These are phyloP conservation scores for Podospora pseudocomata DNA, from an alignment of 495 filamentous ascomycete species.

Conservation along the genomic window DNA sequence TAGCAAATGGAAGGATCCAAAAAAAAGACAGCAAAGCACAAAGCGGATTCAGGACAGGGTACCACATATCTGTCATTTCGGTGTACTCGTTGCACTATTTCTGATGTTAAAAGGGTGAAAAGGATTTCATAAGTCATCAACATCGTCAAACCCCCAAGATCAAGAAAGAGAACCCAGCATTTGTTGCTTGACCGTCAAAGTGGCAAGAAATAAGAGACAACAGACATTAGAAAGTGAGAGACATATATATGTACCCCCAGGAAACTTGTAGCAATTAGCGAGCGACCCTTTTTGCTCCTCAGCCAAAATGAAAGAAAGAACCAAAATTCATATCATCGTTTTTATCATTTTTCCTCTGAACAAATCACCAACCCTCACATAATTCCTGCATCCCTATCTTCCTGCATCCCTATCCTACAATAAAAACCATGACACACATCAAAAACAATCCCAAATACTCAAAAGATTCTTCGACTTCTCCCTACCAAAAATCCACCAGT, in stretches of 20 bases:
- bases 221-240: too few relatives aligned
- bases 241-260: not conserved
- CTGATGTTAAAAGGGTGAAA: too few relatives aligned
- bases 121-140: too few relatives aligned
- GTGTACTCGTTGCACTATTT: too few relatives aligned
- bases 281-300: not conserved
- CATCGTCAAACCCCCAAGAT: too few relatives aligned
- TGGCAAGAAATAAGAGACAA: too few relatives aligned
- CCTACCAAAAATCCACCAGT: not conserved
- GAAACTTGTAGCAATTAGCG: not conserved
- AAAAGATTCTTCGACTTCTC: not conserved
- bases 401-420: not conserved
- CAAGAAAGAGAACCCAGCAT: too few relatives aligned
- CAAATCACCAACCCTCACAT: not conserved
- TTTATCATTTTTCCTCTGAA: not conserved
- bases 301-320: not conserved
- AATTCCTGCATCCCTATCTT: not conserved
- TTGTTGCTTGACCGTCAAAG: too few relatives aligned
- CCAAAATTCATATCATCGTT: not conserved
- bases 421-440: not conserved
- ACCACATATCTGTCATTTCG: too few relatives aligned
- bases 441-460: not conserved
- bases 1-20: too few relatives aligned
- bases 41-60: too few relatives aligned
- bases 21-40: too few relatives aligned